A percentile compares a stretch with the other conserved stretches of the same genome.
These are phyloP conservation scores for Adansonia gregorii DNA, from an alignment of 441 rosid species.

Conservation along the genomic window DNA sequence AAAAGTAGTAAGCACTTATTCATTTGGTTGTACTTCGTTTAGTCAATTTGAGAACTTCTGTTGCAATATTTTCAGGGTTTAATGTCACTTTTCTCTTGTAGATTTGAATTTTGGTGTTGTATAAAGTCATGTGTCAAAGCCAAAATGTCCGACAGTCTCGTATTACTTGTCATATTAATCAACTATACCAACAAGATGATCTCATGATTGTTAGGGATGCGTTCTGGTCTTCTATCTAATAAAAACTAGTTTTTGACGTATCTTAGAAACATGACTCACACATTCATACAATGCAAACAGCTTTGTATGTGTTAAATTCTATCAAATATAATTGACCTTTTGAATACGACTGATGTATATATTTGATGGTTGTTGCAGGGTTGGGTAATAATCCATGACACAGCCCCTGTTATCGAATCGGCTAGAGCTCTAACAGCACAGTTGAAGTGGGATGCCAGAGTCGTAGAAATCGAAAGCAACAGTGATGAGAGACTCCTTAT, in stretches of 20 bases:
- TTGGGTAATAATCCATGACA: constrained; percentile 92
- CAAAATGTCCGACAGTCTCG: neutral
- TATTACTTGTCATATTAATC: neutral
- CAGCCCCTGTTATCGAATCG: constrained; percentile 71
- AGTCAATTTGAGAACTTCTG: neutral
- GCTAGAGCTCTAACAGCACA: constrained; percentile 70
- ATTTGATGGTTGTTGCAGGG: constrained; percentile 61
- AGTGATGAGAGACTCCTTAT: constrained; percentile 89
- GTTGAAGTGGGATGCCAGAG: constrained; percentile 96
- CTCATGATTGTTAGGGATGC: constrained; percentile 14
- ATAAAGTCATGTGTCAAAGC: neutral
- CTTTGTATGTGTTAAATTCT: constrained; percentile 2
- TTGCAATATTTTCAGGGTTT: neutral
- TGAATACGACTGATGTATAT: neutral
- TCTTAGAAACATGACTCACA: neutral
- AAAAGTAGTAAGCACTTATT: constrained; percentile 6
- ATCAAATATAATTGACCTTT: neutral
- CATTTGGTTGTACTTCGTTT: neutral
- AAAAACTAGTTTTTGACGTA: neutral
- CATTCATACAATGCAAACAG: neutral
- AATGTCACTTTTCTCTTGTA: constrained; percentile 9
- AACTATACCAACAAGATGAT: neutral
- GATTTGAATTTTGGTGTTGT: neutral
- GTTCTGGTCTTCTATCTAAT: neutral
- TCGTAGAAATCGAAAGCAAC: constrained; percentile 78